A percentile compares a stretch with the other conserved stretches of the same genome.
Evolutionary conservation across 2,329 filamentous ascomycete species (phyloP).

Genomic region (Chaetomium olivaceum): DNA sequence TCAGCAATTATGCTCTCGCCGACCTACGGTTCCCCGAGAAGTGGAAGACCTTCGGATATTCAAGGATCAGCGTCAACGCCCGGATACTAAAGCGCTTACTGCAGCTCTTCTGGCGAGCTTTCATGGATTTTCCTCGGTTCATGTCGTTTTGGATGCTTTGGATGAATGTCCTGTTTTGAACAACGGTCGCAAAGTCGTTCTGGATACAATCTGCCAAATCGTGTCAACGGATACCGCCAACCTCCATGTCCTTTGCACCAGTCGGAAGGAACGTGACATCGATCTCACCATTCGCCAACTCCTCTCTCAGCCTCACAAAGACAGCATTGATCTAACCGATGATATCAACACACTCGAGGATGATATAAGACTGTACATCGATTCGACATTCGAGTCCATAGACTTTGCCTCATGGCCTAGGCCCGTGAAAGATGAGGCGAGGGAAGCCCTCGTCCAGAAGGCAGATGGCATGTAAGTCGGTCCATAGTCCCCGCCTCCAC

Average conservation of each 20-base stretch:
- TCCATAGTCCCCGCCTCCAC: too few relatives aligned
- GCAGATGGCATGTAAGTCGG: constrained; percentile 13
- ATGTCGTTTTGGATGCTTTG: constrained; percentile 8
- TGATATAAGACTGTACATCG: constrained; percentile 1
- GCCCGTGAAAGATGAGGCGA: background rate
- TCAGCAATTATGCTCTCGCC: constrained; percentile 4
- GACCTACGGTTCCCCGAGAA: background rate
- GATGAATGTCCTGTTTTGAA: background rate
- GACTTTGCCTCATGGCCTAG: background rate
- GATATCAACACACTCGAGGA: too few relatives aligned
- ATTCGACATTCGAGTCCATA: background rate
- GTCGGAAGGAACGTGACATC: background rate
- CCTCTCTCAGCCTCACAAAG: too few relatives aligned
- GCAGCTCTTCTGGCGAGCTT: background rate
- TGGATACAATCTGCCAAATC: background rate
- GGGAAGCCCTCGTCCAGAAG: background rate
- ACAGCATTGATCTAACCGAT: too few relatives aligned
- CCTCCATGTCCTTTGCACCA: background rate
- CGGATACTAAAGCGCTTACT: background rate
- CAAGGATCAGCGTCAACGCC: constrained; percentile 2
- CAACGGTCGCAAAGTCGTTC: background rate
- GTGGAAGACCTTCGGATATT: background rate
- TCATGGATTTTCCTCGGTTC: background rate
- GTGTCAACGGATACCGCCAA: background rate
- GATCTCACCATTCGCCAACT: too few relatives aligned